phyloP scores from a whole-genome alignment of 2,329 filamentous ascomycete species.

The Pestalotiopsis fici region DNA sequence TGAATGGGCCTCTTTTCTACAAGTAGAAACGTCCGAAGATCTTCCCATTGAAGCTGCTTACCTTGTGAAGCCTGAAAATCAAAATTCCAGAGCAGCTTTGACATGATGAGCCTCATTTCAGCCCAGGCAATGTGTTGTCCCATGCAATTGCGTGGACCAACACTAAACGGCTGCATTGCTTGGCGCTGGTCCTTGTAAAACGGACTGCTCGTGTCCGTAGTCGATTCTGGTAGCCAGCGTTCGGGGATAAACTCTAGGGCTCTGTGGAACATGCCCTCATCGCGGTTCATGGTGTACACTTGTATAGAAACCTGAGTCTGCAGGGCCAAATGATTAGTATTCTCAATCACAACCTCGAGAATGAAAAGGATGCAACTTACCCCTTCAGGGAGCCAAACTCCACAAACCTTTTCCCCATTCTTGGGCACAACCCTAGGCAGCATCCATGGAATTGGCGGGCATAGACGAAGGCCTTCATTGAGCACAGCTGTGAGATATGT shows the following conservation, averaged over 20 bases:
- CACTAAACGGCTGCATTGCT: constrained; percentile 16
- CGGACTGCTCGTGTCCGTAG: too few species aligned
- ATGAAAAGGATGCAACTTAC: neutral
- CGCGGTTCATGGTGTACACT: neutral
- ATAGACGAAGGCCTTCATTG: constrained; percentile 6
- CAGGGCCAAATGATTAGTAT: neutral
- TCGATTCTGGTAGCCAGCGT: neutral
- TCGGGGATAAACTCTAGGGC: neutral
- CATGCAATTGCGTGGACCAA: constrained; percentile 17
- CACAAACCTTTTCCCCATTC: neutral
- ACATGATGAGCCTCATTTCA: constrained; percentile 34
- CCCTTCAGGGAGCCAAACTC: neutral
- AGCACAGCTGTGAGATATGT: neutral
- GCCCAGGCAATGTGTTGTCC: constrained; percentile 30
- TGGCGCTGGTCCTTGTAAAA: constrained; percentile 13
- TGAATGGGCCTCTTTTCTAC: neutral
- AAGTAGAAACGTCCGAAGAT: neutral
- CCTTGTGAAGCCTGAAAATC: constrained; percentile 23
- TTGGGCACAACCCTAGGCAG: neutral
- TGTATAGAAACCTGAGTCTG: neutral
- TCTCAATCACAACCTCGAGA: neutral
- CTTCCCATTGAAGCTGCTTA: neutral
- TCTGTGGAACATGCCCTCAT: neutral
- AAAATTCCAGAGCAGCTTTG: constrained; percentile 34
- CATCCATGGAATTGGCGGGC: neutral